A percentile compares a stretch with the other conserved stretches of the same genome.
These are phyloP conservation scores for Malus fusca DNA, from an alignment of 306 rosid genomes.

Conservation along the genomic window DNA sequence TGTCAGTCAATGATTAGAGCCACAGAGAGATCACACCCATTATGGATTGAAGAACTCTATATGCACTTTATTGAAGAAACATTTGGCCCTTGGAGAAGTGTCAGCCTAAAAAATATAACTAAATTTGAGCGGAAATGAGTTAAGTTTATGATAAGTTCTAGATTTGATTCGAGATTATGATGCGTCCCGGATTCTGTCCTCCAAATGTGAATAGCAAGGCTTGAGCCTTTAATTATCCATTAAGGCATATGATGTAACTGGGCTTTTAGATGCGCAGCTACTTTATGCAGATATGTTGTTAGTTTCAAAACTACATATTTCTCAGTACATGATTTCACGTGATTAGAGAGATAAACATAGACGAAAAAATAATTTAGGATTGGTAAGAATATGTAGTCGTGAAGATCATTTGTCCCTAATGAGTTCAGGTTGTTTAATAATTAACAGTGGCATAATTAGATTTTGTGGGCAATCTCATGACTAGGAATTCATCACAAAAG, in stretches of 20 bases:
- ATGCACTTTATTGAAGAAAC: not conserved
- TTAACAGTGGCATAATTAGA: not conserved
- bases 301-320: not conserved
- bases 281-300: not conserved
- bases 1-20: too few species aligned
- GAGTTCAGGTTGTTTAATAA: not conserved
- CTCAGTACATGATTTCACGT: too few species aligned
- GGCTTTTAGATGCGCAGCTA: not conserved
- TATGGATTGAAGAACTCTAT: not conserved
- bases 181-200: not conserved
- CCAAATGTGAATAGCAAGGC: not conserved
- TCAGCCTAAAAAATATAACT: not conserved
- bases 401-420: too few species aligned
- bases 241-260: not conserved
- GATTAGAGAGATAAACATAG: too few species aligned
- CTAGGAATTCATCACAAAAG: slow-evolving; percentile 14
- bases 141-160: not conserved
- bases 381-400: too few species aligned
- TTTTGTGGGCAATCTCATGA: slow-evolving; percentile 14
- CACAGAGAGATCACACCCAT: too few species aligned
- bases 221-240: not conserved
- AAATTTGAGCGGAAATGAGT: not conserved
- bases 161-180: not conserved
- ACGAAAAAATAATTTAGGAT: too few species aligned
- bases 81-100: not conserved